Evolutionary conservation across 2,329 filamentous ascomycete genomes (phyloP).

Genomic region (Paramyrothecium roridum): DNA sequence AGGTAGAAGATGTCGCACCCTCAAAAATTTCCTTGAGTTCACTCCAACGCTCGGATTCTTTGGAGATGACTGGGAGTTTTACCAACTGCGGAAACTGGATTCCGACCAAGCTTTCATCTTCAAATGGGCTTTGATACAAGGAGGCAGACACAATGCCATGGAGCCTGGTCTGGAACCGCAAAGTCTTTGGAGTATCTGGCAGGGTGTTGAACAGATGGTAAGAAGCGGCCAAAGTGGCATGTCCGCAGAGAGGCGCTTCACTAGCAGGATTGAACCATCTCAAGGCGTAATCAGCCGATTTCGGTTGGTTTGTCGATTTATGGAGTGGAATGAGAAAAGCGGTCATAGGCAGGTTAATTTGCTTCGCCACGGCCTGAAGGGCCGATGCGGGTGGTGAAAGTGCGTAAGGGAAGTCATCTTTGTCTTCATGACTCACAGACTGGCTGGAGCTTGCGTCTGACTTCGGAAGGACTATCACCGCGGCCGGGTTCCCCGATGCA

Average conservation of each 20-base stretch:
- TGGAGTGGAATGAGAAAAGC: background rate
- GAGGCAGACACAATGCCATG: background rate
- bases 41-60: background rate
- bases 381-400: background rate
- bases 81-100: background rate
- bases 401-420: background rate
- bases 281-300: background rate
- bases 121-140: background rate
- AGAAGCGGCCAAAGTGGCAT: background rate
- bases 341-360: background rate
- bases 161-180: background rate
- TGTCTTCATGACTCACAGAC: background rate
- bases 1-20: background rate
- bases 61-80: background rate
- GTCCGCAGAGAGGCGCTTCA: background rate
- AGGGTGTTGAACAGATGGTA: background rate
- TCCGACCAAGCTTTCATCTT: background rate
- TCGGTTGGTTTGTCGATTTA: background rate
- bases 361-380: background rate
- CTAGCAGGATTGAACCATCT: background rate
- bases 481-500: background rate
- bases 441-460: background rate
- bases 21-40: background rate
- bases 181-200: background rate
- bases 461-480: background rate